Conservation (phyloP, 2,329 filamentous ascomycete genomes). For the Zasmidium cellare region DNA sequence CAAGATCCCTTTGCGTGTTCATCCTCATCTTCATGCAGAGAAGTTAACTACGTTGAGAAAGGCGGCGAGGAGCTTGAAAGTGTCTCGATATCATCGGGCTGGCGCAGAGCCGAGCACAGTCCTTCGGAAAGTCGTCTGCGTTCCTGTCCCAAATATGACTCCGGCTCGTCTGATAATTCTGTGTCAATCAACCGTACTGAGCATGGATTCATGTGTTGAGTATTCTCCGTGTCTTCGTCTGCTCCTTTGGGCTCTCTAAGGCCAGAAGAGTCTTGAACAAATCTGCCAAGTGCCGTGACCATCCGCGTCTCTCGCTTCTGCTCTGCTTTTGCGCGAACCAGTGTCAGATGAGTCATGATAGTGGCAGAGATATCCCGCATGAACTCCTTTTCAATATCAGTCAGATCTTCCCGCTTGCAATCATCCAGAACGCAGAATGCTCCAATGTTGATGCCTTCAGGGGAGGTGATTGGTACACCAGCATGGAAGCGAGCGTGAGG, state of each 20-base stretch:
- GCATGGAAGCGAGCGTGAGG: conserved; percentile 52
- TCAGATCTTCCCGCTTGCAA: conserved; percentile 54
- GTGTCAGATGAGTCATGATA: conserved; percentile 63
- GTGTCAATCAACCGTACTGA: no score
- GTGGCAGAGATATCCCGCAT: conserved; percentile 58
- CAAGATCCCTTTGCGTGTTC: no score
- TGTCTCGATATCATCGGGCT: no score
- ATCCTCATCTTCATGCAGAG: no score
- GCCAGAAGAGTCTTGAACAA: conserved; percentile 23
- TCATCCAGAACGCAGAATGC: conserved; percentile 61
- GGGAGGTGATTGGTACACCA: conserved; percentile 45
- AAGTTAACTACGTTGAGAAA: no score
- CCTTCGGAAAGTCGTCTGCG: no score
- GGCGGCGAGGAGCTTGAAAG: no score
- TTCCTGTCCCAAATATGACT: no score
- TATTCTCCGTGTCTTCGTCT: conserved; percentile 16
- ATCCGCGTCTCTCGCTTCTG: conserved; percentile 56
- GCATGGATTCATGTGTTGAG: no score
- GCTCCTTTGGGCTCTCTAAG: conserved; percentile 19
- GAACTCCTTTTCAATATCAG: conserved; percentile 52
- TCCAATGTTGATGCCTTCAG: conserved; percentile 60
- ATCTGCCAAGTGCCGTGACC: conserved; percentile 48
- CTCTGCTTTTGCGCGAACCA: conserved; percentile 23
- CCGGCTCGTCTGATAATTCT: no score
- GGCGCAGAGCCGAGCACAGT: no score